These are phyloP conservation scores for Erythrobasidium yunnanense DNA, from an alignment of 768 basidiomycete species.

Conservation along the genomic window DNA sequence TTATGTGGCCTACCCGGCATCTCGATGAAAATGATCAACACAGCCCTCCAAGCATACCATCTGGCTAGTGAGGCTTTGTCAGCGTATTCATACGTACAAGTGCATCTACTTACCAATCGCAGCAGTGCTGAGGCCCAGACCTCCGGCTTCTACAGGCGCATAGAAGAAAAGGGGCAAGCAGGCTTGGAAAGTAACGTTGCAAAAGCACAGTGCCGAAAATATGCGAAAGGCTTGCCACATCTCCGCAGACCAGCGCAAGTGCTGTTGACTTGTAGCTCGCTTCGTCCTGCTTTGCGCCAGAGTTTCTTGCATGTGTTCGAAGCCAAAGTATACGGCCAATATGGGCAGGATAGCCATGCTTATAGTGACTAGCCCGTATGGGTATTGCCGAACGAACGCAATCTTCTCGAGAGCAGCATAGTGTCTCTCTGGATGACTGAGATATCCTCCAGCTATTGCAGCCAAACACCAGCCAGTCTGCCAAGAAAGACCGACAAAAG, in stretches of 20 bases:
- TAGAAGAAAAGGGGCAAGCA: slow-evolving; percentile 10
- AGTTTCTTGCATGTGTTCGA: slow-evolving; percentile 4
- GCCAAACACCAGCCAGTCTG: slow-evolving; percentile 12
- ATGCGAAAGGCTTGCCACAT: slow-evolving; percentile 16
- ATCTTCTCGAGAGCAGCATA: background rate
- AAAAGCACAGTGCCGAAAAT: background rate
- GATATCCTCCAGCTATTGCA: background rate
- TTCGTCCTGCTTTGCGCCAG: background rate
- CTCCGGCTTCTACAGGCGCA: background rate
- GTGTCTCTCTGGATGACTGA: background rate
- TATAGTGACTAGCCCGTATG: background rate
- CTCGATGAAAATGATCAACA: slow-evolving; percentile 6
- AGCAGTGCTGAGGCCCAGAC: background rate
- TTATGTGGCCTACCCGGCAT: background rate
- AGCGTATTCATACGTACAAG: background rate
- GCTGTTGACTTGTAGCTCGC: background rate
- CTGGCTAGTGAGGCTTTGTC: background rate
- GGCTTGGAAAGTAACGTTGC: background rate
- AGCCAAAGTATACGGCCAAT: background rate
- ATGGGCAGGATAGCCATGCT: background rate
- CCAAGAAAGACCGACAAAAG: slow-evolving; percentile 6
- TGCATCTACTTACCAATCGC: background rate
- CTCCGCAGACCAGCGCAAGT: background rate
- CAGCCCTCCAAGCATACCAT: background rate
- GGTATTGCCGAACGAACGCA: background rate